Evolutionary conservation across 805 yeast species (phyloP).

Genomic region (Cyberlindnera subsufficiens): DNA sequence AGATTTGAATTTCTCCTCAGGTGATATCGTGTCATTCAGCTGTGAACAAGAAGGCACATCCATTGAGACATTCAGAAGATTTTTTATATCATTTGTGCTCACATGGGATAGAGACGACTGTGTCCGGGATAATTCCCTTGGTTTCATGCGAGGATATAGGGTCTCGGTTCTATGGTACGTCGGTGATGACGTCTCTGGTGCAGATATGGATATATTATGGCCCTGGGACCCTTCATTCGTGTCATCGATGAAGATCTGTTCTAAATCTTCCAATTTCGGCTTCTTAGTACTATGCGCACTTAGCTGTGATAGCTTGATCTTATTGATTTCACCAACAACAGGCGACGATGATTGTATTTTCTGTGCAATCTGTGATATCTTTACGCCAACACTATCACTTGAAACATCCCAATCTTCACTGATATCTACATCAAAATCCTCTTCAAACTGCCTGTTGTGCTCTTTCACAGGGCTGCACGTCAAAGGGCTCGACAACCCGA

Average conservation of each 20-base stretch:
- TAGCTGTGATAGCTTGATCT: not conserved
- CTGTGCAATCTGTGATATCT: too few relatives aligned
- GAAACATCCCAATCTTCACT: slow-evolving; percentile 2
- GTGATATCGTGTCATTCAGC: not conserved
- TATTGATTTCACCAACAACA: too few relatives aligned
- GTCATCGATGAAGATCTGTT: slow-evolving; percentile 9
- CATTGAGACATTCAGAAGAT: too few relatives aligned
- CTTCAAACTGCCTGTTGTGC: slow-evolving; percentile 13
- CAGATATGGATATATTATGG: slow-evolving; percentile 9
- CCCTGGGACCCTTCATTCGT: not conserved
- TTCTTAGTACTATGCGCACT: too few relatives aligned
- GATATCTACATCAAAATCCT: slow-evolving; percentile 14
- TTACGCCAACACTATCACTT: not conserved
- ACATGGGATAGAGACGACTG: too few relatives aligned
- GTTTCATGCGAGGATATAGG: slow-evolving; percentile 3
- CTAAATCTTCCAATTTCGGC: not conserved
- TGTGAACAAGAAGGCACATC: too few relatives aligned
- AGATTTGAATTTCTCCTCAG: not conserved
- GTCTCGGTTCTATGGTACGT: slow-evolving; percentile 23
- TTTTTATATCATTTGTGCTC: too few relatives aligned
- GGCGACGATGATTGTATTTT: too few relatives aligned
- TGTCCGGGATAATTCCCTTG: slow-evolving; percentile 7
- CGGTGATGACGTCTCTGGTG: slow-evolving; percentile 24
- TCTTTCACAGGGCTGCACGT: slow-evolving; percentile 5
- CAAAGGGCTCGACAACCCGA: not conserved